A percentile compares a stretch with the other conserved stretches of the same genome.
phyloP scores from a whole-genome alignment of 176 grass and related monocot genomes.

The Urochloa ruziziensis region DNA sequence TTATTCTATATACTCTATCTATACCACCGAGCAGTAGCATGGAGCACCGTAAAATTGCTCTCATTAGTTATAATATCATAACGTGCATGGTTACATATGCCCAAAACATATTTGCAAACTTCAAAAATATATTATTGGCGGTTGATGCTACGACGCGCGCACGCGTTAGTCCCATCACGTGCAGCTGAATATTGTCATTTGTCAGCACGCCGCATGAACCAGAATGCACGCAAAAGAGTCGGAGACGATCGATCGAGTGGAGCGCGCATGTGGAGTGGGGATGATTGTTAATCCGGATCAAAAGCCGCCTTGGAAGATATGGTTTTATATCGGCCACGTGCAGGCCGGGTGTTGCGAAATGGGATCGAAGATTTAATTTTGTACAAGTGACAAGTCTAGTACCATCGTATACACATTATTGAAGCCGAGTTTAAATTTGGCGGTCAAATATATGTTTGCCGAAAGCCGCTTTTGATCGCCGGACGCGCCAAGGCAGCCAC shows the following conservation, averaged over 20 bases:
- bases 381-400: no score
- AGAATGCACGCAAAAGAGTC: not conserved
- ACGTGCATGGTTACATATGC: no score
- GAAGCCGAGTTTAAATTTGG: not conserved
- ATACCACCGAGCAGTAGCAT: no score
- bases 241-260: not conserved
- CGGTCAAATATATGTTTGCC: constrained; percentile 1
- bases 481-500: not conserved
- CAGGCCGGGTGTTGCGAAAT: not conserved
- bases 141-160: no score
- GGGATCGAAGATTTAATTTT: not conserved
- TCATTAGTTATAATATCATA: no score
- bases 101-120: no score
- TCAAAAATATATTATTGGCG: no score
- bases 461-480: constrained; percentile 26
- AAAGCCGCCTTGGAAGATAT: not conserved
- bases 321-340: constrained; percentile 1
- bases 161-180: no score
- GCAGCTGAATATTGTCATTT: no score
- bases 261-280: not conserved
- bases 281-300: not conserved
- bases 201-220: no score
- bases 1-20: no score
- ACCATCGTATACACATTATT: not conserved
- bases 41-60: no score